Base-by-base conservation (phyloP, 2,329 filamentous ascomycete species). In the Monascus ruber region DNA sequence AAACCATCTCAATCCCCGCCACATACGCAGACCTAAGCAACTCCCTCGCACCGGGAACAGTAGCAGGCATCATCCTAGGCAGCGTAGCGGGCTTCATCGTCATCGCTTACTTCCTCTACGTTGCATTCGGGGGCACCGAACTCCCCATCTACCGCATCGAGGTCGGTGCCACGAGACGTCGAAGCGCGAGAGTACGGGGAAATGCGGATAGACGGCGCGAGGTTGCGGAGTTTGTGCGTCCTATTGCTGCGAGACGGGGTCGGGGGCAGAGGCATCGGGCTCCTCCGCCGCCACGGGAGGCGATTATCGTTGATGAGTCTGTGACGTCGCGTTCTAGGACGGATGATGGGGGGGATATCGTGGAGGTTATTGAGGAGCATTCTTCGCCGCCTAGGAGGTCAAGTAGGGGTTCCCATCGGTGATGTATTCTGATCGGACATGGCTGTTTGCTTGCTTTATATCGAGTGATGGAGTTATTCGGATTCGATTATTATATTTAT, bases 291-390 rank as follows among this genome's bases (percentile, higher is more conserved):
- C 17, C 17, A 17, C 17, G 17, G 25, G 50, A 52, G 29, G 51
- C 45, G 2, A 47, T 60, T 11, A 44, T 59, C 17, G 52, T 60
- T 24, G 63, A 62, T 41, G 56, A 62, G 49, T 56, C 53, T 25
- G 41, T 51, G 36, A 53, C 50, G 35, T 51, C 50, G 17, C 45
- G 47, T 11, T 46, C 52, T 31, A 42, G 47, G 5, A 42, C 43
- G 35, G 41, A 46, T 36, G 45, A 46, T 33, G 46, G 66, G 32
- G 71, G 73, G 36, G 71, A 76, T 54, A 60, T 75, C n/a, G 68
- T 77, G 2, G 72, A 77, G 55, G 74, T 77, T 6, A 68, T 73
- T 42, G 74, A 78, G 55, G 74, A 77, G 55, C 64, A 71, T 39
- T 69, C 68, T 4, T 52, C 52, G 44, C 51, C 50, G 38, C 41